Conservation (phyloP, 257 asterid genomes). For the Mentha longifolia region DNA sequence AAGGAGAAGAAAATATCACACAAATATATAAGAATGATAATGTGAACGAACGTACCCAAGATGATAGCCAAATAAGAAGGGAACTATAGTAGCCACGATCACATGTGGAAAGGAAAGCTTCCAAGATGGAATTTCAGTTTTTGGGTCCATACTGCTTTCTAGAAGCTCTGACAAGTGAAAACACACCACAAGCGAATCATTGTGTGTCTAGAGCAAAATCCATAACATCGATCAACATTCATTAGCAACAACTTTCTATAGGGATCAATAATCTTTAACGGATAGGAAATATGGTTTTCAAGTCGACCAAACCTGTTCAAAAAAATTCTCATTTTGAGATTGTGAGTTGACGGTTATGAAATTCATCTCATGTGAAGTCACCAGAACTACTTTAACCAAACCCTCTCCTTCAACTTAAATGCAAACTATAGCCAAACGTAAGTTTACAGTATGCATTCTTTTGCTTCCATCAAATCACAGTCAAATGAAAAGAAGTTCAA, state of each 20-base stretch:
- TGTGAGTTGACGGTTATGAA: not conserved
- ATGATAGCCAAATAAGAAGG: constrained; percentile 94
- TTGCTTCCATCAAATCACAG: not conserved
- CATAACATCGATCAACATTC: constrained; percentile 5
- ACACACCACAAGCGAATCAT: constrained; percentile 22
- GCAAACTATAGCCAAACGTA: not conserved
- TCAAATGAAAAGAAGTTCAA: not conserved
- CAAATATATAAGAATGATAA: not conserved
- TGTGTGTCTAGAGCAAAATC: constrained; percentile 11
- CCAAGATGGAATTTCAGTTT: constrained; percentile 75
- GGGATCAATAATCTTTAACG: not conserved
- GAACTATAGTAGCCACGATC: constrained; percentile 72
- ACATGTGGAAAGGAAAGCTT: constrained; percentile 85
- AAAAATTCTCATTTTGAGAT: not conserved
- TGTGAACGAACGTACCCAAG: constrained; percentile 70
- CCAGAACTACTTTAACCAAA: constrained; percentile 11
- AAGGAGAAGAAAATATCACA: not conserved
- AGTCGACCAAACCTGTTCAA: not conserved
- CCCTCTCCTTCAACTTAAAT: not conserved
- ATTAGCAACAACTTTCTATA: constrained; percentile 1
- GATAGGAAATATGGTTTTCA: not conserved
- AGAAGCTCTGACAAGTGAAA: constrained; percentile 47
- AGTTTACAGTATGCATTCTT: not conserved
- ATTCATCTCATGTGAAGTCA: not conserved
- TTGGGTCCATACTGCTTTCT: constrained; percentile 47